Conservation (phyloP, 805 yeast genomes). For the Candida morakotiae region DNA sequence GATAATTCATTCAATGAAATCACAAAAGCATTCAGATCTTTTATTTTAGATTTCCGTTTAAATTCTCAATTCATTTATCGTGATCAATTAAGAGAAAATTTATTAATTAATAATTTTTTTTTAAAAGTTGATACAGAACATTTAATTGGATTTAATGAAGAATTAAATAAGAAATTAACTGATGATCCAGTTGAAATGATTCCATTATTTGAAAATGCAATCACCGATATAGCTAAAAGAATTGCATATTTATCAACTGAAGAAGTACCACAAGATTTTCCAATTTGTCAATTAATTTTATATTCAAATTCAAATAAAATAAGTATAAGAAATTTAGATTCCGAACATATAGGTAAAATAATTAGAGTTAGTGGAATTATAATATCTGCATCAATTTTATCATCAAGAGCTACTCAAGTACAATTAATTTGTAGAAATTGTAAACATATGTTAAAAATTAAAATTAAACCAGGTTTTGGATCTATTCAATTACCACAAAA, state of each 20-base stretch:
- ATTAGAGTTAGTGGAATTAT: constrained; percentile 91
- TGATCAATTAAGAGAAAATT: constrained; percentile 85
- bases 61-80: constrained; percentile 80
- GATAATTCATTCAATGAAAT: constrained; percentile 67
- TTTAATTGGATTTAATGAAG: constrained; percentile 83
- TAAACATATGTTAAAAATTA: constrained; percentile 68
- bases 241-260: constrained; percentile 53
- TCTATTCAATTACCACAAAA: constrained; percentile 60
- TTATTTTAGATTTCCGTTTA: constrained; percentile 80
- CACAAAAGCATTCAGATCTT: constrained; percentile 72
- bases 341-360: constrained; percentile 84
- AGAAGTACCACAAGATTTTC: constrained; percentile 54
- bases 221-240: constrained; percentile 81
- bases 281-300: constrained; percentile 78
- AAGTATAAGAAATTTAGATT: constrained; percentile 76
- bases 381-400: constrained; percentile 83
- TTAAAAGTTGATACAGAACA: constrained; percentile 79
- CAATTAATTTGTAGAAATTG: constrained; percentile 86
- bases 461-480: constrained; percentile 66
- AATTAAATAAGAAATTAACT: constrained; percentile 72
- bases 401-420: constrained; percentile 81
- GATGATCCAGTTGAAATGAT: constrained; percentile 88
- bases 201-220: constrained; percentile 78
- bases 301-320: constrained; percentile 67
- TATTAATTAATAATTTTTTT: constrained; percentile 69